phyloP scores from a whole-genome alignment of 306 rosid species.

The Cercis canadensis region DNA sequence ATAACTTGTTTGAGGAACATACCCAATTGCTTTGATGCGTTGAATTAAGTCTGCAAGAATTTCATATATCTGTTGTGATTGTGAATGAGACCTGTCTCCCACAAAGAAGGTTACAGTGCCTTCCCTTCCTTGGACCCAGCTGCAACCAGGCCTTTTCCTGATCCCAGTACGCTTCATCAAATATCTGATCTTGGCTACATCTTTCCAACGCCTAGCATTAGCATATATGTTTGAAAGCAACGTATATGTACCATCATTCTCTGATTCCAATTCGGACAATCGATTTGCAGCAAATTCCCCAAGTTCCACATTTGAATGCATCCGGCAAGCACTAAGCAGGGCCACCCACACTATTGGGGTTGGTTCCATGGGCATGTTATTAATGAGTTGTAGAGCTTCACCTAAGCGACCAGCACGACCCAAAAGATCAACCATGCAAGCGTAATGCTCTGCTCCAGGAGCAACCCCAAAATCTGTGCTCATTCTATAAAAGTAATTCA shows the following conservation, averaged over 20 bases:
- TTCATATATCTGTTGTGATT: slow-evolving; percentile 62
- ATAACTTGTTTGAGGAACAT: slow-evolving; percentile 79
- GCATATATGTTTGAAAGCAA: slow-evolving; percentile 90
- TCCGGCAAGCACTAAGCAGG: slow-evolving; percentile 72
- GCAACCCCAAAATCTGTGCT: slow-evolving; percentile 58
- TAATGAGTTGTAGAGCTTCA: slow-evolving; percentile 65
- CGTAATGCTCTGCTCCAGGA: slow-evolving; percentile 84
- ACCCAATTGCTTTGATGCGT: slow-evolving; percentile 75
- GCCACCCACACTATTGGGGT: slow-evolving; percentile 80
- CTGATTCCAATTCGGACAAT: slow-evolving; percentile 55
- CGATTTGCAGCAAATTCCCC: slow-evolving; percentile 77
- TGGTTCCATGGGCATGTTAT: slow-evolving; percentile 75
- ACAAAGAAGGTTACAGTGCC: slow-evolving; percentile 72
- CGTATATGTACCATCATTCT: slow-evolving; percentile 84
- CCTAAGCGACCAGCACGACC: slow-evolving; percentile 79
- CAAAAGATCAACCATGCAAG: slow-evolving; percentile 88
- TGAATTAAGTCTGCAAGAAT: slow-evolving; percentile 61
- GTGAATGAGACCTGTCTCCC: slow-evolving; percentile 76
- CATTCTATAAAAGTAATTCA: slow-evolving; percentile 67
- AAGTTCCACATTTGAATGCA: slow-evolving; percentile 71
- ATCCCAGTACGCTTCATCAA: slow-evolving; percentile 75
- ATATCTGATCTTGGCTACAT: slow-evolving; percentile 70
- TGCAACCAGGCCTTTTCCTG: slow-evolving; percentile 82
- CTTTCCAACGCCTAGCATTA: slow-evolving; percentile 82
- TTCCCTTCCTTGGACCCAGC: slow-evolving; percentile 83